phyloP scores from a whole-genome alignment of 257 asterid genomes.

The Primulina eburnea region DNA sequence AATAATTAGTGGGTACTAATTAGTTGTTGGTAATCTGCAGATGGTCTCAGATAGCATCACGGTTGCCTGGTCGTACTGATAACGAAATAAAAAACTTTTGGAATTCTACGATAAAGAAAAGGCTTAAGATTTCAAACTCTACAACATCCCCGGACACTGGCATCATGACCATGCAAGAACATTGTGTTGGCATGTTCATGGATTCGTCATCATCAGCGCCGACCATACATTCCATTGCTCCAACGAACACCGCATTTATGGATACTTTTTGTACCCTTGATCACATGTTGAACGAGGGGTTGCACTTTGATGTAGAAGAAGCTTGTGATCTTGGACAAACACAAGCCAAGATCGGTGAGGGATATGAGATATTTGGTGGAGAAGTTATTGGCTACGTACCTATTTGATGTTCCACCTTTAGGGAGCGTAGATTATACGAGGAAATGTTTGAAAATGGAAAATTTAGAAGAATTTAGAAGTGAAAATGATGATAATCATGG shows the following conservation, averaged over 20 bases:
- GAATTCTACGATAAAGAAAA: constrained; percentile 58
- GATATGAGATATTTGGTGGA: too few species aligned
- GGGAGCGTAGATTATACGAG: too few species aligned
- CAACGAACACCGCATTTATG: too few species aligned
- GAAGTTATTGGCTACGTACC: too few species aligned
- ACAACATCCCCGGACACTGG: constrained; percentile 40
- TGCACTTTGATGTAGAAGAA: too few species aligned
- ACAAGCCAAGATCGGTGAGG: too few species aligned
- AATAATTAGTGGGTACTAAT: too few species aligned
- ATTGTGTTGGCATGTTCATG: not conserved
- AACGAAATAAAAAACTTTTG: constrained; percentile 64
- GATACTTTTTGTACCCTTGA: too few species aligned
- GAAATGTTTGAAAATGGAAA: constrained; percentile 17
- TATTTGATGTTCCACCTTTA: too few species aligned
- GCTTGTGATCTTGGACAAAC: too few species aligned
- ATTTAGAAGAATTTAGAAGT: not conserved
- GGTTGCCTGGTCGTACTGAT: constrained; percentile 60
- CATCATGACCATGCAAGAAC: constrained; percentile 39
- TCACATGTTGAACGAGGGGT: too few species aligned
- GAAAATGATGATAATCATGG: constrained; percentile 5
- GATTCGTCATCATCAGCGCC: not conserved
- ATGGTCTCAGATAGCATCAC: constrained; percentile 66
- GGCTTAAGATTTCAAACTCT: constrained; percentile 46
- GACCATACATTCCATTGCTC: too few species aligned
- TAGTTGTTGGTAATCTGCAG: constrained; percentile 15